Evolutionary conservation across 495 filamentous ascomycete genomes (phyloP).

Genomic region (Lineolata rhizophorae): DNA sequence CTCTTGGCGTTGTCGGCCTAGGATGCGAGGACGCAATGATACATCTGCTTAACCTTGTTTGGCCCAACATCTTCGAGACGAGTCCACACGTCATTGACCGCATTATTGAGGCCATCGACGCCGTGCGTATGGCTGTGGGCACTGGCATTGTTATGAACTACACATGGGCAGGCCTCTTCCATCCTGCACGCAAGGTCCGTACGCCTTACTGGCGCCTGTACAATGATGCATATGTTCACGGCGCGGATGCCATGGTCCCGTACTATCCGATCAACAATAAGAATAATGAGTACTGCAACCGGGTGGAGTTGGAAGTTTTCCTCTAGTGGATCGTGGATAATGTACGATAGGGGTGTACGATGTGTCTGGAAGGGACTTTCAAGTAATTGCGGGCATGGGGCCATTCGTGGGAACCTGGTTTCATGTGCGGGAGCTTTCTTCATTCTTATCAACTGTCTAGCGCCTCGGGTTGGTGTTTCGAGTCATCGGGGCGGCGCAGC

Average conservation of each 20-base stretch:
- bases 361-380: too few species aligned
- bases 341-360: too few species aligned
- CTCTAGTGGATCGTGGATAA: too few species aligned
- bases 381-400: too few species aligned
- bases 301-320: too few species aligned
- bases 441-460: too few species aligned
- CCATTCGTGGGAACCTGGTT: too few species aligned
- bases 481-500: too few species aligned
- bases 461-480: too few species aligned
- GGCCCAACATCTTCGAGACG: slow-evolving; percentile 96
- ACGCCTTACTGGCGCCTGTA: slow-evolving; percentile 87
- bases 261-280: slow-evolving; percentile 93
- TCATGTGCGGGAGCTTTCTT: too few species aligned
- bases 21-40: slow-evolving; percentile 99
- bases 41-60: slow-evolving; percentile 86
- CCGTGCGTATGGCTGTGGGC: slow-evolving; percentile 83
- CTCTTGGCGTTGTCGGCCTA: slow-evolving; percentile 82
- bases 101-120: slow-evolving; percentile 90
- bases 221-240: slow-evolving; percentile 92
- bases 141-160: slow-evolving; percentile 89
- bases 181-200: slow-evolving; percentile 83
- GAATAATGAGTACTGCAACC: too few species aligned
- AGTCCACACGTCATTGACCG: slow-evolving; percentile 96
- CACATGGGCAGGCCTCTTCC: slow-evolving; percentile 91
- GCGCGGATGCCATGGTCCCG: slow-evolving; percentile 82